A percentile compares a stretch with the other conserved stretches of the same genome.
phyloP scores from a whole-genome alignment of 108 stramenopile species.

The Nitzschia palea region DNA sequence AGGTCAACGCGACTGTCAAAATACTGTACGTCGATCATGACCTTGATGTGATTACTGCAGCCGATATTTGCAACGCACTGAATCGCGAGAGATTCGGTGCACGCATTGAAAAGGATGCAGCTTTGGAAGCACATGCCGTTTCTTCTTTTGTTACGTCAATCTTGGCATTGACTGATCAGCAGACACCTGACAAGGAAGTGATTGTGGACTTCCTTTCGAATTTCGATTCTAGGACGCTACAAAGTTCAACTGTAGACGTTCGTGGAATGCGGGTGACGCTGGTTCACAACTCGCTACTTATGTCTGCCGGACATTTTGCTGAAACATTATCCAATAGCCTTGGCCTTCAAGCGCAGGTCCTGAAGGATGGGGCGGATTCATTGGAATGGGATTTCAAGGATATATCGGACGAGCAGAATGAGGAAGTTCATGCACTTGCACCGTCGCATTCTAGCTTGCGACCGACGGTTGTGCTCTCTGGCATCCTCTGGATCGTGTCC shows the following conservation, averaged over 20 bases:
- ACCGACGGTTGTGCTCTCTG: constrained; percentile 42
- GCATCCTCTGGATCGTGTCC: constrained; percentile 59
- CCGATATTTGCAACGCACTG: constrained; percentile 43
- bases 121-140: constrained; percentile 10
- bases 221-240: background rate
- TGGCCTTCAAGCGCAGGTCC: constrained; percentile 4
- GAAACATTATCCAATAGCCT: constrained; percentile 5
- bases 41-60: constrained; percentile 32
- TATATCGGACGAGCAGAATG: background rate
- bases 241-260: constrained; percentile 4
- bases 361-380: constrained; percentile 27
- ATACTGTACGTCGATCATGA: constrained; percentile 61
- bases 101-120: constrained; percentile 41
- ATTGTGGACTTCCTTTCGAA: constrained; percentile 14
- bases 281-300: constrained; percentile 33
- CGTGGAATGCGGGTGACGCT: constrained; percentile 9
- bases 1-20: constrained; percentile 57
- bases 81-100: constrained; percentile 48
- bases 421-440: constrained; percentile 1
- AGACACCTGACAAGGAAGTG: constrained; percentile 4
- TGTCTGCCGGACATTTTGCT: constrained; percentile 5
- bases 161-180: background rate
- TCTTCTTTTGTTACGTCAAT: constrained; percentile 22
- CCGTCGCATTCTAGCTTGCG: background rate
- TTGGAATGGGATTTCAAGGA: constrained; percentile 15